phyloP scores from a whole-genome alignment of 2,329 filamentous ascomycete species.

The Lanzia echinophila region DNA sequence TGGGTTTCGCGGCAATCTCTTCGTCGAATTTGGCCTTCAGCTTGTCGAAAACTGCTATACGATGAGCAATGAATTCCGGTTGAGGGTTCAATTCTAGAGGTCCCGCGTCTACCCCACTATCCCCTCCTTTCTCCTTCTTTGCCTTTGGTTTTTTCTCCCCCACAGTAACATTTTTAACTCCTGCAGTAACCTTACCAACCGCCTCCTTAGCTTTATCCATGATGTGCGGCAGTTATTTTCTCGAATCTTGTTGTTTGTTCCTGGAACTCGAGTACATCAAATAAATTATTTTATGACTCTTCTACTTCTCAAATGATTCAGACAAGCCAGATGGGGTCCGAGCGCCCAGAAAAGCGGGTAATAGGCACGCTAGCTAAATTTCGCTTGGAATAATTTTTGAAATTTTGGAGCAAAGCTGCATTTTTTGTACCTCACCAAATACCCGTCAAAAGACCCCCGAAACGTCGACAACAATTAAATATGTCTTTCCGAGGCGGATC shows the following conservation, averaged over 20 bases:
- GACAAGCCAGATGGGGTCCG: not conserved
- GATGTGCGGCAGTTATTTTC: not conserved
- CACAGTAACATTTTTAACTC: conserved; percentile 54
- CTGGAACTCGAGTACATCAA: not conserved
- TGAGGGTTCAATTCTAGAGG: conserved; percentile 46
- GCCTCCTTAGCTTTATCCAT: conserved; percentile 46
- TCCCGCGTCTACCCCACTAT: conserved; percentile 35
- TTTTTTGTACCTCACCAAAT: conserved; percentile 24
- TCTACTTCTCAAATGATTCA: not conserved
- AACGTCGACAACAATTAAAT: conserved; percentile 13
- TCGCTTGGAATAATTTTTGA: conserved; percentile 13
- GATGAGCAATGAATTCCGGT: conserved; percentile 74
- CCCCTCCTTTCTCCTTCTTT: conserved; percentile 41
- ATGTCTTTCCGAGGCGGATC: conserved; percentile 51
- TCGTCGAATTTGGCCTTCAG: conserved; percentile 79
- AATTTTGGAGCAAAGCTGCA: conserved; percentile 12
- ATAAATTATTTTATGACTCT: conserved; percentile 8
- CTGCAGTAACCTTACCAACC: conserved; percentile 45
- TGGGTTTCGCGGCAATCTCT: conserved; percentile 63
- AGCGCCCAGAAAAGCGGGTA: not conserved
- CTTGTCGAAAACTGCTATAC: conserved; percentile 81
- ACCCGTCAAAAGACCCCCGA: conserved; percentile 33
- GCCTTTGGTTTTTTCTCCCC: conserved; percentile 35
- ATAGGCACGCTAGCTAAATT: conserved; percentile 6
- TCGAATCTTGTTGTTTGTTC: not conserved